Conservation (phyloP, 2,329 filamentous ascomycete genomes). For the Pestalotiopsis sp. region DNA sequence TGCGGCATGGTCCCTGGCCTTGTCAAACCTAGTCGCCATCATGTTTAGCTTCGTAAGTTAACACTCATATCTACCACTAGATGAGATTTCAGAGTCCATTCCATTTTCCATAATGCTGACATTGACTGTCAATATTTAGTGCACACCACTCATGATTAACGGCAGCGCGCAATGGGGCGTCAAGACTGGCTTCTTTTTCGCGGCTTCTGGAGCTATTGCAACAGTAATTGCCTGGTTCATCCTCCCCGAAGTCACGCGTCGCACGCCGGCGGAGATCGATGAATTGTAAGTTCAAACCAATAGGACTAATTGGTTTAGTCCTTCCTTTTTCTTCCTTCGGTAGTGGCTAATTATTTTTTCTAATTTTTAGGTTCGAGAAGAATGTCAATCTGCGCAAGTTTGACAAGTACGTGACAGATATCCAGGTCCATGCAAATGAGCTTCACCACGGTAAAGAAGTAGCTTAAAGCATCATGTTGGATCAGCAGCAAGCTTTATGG, state of each 20-base stretch:
- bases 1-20: conserved; percentile 3
- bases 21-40: conserved; percentile 4
- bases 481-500: not conserved
- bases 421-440: conserved; percentile 6
- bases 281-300: conserved; percentile 2
- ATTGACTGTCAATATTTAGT: not conserved
- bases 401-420: conserved; percentile 7
- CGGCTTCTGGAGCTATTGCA: not conserved
- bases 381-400: conserved; percentile 13
- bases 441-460: not conserved
- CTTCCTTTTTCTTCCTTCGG: not conserved
- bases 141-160: conserved; percentile 8
- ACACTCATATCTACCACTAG: too few relatives aligned
- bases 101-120: too few relatives aligned
- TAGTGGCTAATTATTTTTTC: not conserved
- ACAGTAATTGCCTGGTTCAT: conserved; percentile 8
- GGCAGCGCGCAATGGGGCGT: not conserved
- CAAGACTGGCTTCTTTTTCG: conserved; percentile 11
- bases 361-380: conserved; percentile 5
- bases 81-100: too few relatives aligned
- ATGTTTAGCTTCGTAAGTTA: conserved; percentile 9
- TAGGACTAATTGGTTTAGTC: not conserved
- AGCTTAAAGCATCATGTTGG: not conserved
- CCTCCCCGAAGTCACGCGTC: conserved; percentile 9
- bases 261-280: conserved; percentile 8